phyloP scores from a whole-genome alignment of 345 rosid species.

The Salix brachista region DNA sequence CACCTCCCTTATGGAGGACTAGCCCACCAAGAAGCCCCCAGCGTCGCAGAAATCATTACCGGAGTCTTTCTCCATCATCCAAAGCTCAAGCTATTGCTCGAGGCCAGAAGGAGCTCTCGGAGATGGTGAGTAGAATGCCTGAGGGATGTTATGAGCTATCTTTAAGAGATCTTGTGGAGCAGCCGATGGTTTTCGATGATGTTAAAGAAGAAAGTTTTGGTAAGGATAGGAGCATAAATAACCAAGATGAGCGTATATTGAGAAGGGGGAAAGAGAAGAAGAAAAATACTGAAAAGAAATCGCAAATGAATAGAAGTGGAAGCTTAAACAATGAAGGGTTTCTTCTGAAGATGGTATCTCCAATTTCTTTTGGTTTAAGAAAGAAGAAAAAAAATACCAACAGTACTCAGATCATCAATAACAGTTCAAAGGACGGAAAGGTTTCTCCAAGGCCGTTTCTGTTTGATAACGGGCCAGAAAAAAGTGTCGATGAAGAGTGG shows the following conservation, averaged over 20 bases:
- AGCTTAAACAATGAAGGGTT: constrained; percentile 48
- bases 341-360: constrained; percentile 68
- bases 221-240: constrained; percentile 12
- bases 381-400: constrained; percentile 35
- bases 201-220: constrained; percentile 21
- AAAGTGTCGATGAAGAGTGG: constrained; percentile 53
- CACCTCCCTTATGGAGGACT: constrained; percentile 68
- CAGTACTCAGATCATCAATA: constrained; percentile 2
- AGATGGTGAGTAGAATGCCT: constrained; percentile 81
- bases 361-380: constrained; percentile 46
- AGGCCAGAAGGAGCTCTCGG: constrained; percentile 92
- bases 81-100: constrained; percentile 70
- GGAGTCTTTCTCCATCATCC: constrained; percentile 61
- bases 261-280: background rate
- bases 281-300: constrained; percentile 9
- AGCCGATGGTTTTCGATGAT: constrained; percentile 7
- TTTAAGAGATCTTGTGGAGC: constrained; percentile 73
- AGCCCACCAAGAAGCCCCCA: constrained; percentile 51
- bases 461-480: constrained; percentile 33
- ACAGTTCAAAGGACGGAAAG: constrained; percentile 13
- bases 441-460: constrained; percentile 49
- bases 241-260: background rate
- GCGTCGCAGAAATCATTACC: constrained; percentile 36
- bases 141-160: constrained; percentile 88
- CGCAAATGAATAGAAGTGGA: constrained; percentile 31